These are phyloP conservation scores for Trichoderma sp. DNA, from an alignment of 2,329 filamentous ascomycete genomes.

Conservation along the genomic window DNA sequence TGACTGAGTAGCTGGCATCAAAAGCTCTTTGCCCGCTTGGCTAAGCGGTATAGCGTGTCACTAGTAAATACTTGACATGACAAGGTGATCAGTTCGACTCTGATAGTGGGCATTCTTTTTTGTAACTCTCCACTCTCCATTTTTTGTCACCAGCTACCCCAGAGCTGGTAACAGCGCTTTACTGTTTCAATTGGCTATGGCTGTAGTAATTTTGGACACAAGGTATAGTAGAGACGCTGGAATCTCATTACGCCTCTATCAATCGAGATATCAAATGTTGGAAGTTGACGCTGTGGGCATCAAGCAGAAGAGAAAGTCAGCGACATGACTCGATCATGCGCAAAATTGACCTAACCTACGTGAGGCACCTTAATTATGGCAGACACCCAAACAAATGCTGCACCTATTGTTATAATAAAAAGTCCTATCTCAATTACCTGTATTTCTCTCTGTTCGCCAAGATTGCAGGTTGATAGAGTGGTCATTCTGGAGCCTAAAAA, in stretches of 20 bases:
- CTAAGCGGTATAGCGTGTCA: slow-evolving; percentile 23
- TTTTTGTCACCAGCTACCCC: not conserved
- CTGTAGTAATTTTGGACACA: not conserved
- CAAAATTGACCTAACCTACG: not conserved
- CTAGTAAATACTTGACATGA: slow-evolving; percentile 20
- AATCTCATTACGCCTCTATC: not conserved
- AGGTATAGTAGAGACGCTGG: not conserved
- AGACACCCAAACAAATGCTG: not conserved
- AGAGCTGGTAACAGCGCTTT: not conserved
- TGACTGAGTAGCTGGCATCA: not conserved
- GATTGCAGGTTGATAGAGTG: not conserved
- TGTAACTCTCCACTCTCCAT: not conserved
- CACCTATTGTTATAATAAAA: not conserved
- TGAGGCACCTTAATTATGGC: not conserved
- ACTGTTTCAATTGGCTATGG: not conserved
- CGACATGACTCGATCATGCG: not conserved
- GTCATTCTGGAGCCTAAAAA: not conserved
- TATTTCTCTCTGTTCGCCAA: not conserved
- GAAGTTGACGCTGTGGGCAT: not conserved
- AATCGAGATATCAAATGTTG: not conserved
- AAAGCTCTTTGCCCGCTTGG: slow-evolving; percentile 17
- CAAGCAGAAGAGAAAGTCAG: not conserved
- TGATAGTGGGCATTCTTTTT: slow-evolving; percentile 21
- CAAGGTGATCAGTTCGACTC: slow-evolving; percentile 22
- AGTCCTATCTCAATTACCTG: not conserved